Evolutionary conservation across 352 stramenopile species (phyloP).

Genomic region (Phytophthora niederhauseri): DNA sequence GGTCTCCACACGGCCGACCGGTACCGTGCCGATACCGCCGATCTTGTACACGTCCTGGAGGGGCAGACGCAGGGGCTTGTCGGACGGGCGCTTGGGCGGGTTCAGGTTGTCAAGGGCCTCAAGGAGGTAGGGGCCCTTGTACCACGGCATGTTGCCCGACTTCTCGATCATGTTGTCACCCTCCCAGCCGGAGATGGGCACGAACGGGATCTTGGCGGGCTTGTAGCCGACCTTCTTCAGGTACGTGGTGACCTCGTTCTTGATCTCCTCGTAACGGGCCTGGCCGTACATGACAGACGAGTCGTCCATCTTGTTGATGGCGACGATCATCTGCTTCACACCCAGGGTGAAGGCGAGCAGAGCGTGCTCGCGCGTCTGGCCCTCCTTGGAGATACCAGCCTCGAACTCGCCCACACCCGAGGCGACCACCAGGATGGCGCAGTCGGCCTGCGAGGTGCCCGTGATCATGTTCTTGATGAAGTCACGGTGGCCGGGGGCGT

Average conservation of each 20-base stretch:
- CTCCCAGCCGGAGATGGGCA: slow-evolving; percentile 97
- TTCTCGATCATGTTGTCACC: slow-evolving; percentile 98
- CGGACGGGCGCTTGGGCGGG: slow-evolving; percentile 89
- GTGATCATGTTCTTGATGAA: slow-evolving; percentile 99
- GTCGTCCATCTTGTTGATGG: slow-evolving; percentile 99
- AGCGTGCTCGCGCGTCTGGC: slow-evolving; percentile 96
- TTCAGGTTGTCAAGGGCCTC: slow-evolving; percentile 93
- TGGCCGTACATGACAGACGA: slow-evolving; percentile 94
- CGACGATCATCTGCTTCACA: slow-evolving; percentile 98
- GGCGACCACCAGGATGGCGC: slow-evolving; percentile 96
- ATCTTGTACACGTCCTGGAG: slow-evolving; percentile 99
- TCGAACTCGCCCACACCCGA: slow-evolving; percentile 94
- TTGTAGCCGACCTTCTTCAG: slow-evolving; percentile 98
- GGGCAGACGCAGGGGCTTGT: slow-evolving; percentile 97
- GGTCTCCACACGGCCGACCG: slow-evolving; percentile 97
- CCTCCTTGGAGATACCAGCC: slow-evolving; percentile 95
- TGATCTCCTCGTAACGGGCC: slow-evolving; percentile 95
- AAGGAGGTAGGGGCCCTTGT: slow-evolving; percentile 93
- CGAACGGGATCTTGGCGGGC: slow-evolving; percentile 94
- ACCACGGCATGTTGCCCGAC: slow-evolving; percentile 97
- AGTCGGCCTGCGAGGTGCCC: slow-evolving; percentile 98
- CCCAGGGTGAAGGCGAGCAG: slow-evolving; percentile 97
- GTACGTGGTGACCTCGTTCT: slow-evolving; percentile 91
- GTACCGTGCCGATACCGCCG: slow-evolving; percentile 96
- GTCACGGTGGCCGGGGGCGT: slow-evolving; percentile 97